Evolutionary conservation across 164 flowering plant species (phyloP).

Genomic region (Houttuynia cordata): DNA sequence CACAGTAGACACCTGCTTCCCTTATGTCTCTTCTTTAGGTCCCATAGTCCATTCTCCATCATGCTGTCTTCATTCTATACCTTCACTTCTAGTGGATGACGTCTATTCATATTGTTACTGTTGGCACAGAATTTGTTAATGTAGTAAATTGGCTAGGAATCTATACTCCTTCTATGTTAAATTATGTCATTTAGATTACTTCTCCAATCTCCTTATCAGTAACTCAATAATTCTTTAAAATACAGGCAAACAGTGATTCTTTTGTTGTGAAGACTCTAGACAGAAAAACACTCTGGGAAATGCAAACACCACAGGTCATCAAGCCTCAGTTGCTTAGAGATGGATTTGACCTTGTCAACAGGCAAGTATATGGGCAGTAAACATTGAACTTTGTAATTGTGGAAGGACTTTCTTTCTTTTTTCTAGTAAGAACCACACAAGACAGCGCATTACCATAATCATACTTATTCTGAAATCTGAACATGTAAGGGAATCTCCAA

Average conservation of each 20-base stretch:
- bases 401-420: too few species aligned
- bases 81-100: neutral
- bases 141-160: neutral
- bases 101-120: neutral
- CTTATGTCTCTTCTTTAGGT: neutral
- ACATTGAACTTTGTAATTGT: too few species aligned
- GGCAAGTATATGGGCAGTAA: neutral
- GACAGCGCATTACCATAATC: too few species aligned
- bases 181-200: neutral
- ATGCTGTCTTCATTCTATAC: neutral
- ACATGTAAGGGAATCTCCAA: too few species aligned
- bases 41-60: neutral
- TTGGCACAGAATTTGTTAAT: neutral
- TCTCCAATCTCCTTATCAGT: neutral
- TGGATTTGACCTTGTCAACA: slow-evolving; percentile 16
- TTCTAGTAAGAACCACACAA: neutral
- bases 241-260: slow-evolving; percentile 70
- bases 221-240: neutral
- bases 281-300: slow-evolving; percentile 92
- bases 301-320: slow-evolving; percentile 83
- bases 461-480: too few species aligned
- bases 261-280: slow-evolving; percentile 83
- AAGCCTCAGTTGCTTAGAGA: slow-evolving; percentile 12
- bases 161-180: too few species aligned
- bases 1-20: neutral